Conservation (phyloP, 1,139 yeast genomes). For the Scheffersomyces segobiensis region DNA sequence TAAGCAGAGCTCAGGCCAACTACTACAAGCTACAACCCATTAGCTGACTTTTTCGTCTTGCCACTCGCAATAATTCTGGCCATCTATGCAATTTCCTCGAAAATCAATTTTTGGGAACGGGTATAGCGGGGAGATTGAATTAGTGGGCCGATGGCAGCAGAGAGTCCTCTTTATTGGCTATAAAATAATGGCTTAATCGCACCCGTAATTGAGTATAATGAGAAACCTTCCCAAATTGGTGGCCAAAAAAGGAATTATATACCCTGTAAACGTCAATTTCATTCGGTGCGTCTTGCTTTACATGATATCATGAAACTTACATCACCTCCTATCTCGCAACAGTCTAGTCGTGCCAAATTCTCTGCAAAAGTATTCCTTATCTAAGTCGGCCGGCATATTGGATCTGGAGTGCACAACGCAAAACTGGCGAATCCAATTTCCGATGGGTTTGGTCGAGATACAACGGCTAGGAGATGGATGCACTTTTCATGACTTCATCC, state of each 20-base stretch:
- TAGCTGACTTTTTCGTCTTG: no score
- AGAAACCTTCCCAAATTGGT: neutral
- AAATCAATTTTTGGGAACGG: no score
- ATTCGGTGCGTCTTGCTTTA: neutral
- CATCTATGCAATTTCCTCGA: no score
- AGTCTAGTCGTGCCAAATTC: neutral
- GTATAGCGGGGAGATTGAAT: no score
- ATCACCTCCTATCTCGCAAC: neutral
- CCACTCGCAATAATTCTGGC: no score
- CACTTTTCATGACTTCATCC: neutral
- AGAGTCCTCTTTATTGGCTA: neutral
- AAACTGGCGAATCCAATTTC: neutral
- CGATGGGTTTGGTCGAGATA: neutral
- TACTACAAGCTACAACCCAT: no score
- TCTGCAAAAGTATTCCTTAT: neutral
- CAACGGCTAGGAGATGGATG: neutral
- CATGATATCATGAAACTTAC: neutral
- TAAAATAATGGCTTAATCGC: neutral
- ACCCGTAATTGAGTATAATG: neutral
- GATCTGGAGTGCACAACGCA: neutral
- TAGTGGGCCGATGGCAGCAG: neutral
- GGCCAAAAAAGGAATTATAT: neutral
- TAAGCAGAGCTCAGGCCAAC: no score
- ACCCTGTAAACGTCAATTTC: neutral
- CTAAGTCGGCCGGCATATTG: neutral